Base-by-base conservation (phyloP, 208 protist species). In the Trypanosoma brucei region DNA sequence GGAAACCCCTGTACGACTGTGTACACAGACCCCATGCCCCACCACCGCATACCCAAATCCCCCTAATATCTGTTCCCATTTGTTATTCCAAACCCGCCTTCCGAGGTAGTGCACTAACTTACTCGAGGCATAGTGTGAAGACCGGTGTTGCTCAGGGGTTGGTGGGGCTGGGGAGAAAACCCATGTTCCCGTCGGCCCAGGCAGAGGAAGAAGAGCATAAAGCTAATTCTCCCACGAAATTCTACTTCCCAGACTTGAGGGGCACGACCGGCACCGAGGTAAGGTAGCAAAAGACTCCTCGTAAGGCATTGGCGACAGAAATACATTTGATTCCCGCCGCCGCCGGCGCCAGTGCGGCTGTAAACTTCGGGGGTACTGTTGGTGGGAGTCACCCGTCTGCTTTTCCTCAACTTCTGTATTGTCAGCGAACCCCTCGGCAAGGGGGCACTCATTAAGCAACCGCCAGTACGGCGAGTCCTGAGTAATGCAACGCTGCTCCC, bases 381-480 rank as follows among this genome's bases (percentile, higher is more conserved):
- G 42, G 42, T 6, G 42, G 42, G 8, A 46, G 42, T 58, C 30
- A 34, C 2, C 33, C 3, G 3, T 46, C 45, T 44, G 54, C 36
- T 8, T 42, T 30, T 31, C 30, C 14, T 61, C 46, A 38, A 11
- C 31, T n/a, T 42, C 54, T 33, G 8, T 33, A 22, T 13, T n/a
- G 13, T 40, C 4, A 1, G 56, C 22, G 13, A 3, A 9, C 36
- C 45, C 55, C 56, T 69, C 55, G 5, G 3, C 56, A 51, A 64
- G 66, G 37, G 22, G 71, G 66, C 37, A 53, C 22, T 80, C 67
- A 9, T 59, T 44, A 30, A 86, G 65, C 2, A 89, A 46, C 5
- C 56, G 59, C 75, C 75, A 83, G 55, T 86, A 86, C 9, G 81
- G 59, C 2, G 75, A 85, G 13, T 49, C 61, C 0, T 50, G 59